Percentiles rank a stretch among this genome's conserved stretches.
phyloP scores from a whole-genome alignment of 192 early-diverging fungal genomes.

The Haplosporangium gracile region DNA sequence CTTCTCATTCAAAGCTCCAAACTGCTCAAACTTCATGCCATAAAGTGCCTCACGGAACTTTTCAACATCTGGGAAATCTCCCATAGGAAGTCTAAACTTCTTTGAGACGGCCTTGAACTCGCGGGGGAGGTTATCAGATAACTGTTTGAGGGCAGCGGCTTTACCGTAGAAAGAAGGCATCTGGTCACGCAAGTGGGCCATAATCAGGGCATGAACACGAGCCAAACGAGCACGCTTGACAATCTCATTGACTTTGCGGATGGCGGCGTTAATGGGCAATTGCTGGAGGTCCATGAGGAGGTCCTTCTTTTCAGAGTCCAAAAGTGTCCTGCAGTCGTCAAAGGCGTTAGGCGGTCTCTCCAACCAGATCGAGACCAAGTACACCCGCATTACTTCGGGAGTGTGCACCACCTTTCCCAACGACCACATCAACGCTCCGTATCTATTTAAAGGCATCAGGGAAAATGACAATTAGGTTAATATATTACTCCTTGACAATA shows the following conservation, averaged over 20 bases:
- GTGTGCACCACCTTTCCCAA: conserved; percentile 86
- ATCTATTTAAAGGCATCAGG: conserved; percentile 44
- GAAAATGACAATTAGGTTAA: background rate
- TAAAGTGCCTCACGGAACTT: conserved; percentile 55
- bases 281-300: conserved; percentile 77
- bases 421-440: conserved; percentile 94
- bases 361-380: conserved; percentile 82
- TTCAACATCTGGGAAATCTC: conserved; percentile 63
- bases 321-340: conserved; percentile 74
- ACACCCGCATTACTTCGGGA: conserved; percentile 89
- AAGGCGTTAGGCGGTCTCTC: conserved; percentile 71
- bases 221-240: conserved; percentile 85
- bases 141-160: conserved; percentile 76
- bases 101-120: conserved; percentile 80
- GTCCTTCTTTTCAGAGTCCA: conserved; percentile 80
- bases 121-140: conserved; percentile 74
- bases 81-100: conserved; percentile 71
- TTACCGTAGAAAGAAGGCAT: conserved; percentile 87
- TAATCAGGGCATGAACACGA: conserved; percentile 84
- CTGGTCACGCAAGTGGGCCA: conserved; percentile 79
- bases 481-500: too few species aligned
- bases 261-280: conserved; percentile 79
- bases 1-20: conserved; percentile 62
- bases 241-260: conserved; percentile 89
- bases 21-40: conserved; percentile 63